phyloP scores from a whole-genome alignment of 2,329 filamentous ascomycete genomes.

The Aureobasidium vineae region DNA sequence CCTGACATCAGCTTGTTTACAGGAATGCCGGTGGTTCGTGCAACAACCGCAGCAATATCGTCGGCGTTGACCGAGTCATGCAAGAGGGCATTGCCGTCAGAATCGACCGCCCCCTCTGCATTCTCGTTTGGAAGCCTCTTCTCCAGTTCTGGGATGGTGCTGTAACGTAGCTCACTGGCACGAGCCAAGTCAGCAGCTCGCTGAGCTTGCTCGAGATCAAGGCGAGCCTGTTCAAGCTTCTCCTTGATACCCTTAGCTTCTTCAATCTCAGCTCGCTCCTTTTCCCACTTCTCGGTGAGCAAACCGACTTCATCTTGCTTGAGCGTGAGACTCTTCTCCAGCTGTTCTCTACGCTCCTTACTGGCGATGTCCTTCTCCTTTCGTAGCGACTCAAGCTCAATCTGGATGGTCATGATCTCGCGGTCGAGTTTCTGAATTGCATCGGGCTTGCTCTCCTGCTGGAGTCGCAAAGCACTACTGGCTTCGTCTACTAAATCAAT shows the following conservation, averaged over 20 bases:
- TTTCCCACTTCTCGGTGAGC: slow-evolving; percentile 83
- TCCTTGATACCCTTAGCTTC: slow-evolving; percentile 82
- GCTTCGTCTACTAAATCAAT: slow-evolving; percentile 97
- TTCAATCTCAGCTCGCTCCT: slow-evolving; percentile 81
- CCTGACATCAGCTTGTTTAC: slow-evolving; percentile 89
- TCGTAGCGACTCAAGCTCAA: slow-evolving; percentile 88
- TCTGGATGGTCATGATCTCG: slow-evolving; percentile 95
- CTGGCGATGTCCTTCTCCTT: slow-evolving; percentile 93
- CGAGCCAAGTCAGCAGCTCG: slow-evolving; percentile 83
- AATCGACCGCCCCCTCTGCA: slow-evolving; percentile 44
- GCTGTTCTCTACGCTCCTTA: slow-evolving; percentile 79
- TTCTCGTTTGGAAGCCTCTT: slow-evolving; percentile 75
- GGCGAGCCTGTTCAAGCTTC: slow-evolving; percentile 78
- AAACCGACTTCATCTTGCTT: slow-evolving; percentile 74
- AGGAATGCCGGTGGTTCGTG: slow-evolving; percentile 86
- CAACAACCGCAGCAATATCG: slow-evolving; percentile 91
- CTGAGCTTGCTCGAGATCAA: slow-evolving; percentile 85
- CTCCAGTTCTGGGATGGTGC: slow-evolving; percentile 79
- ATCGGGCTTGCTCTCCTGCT: slow-evolving; percentile 96
- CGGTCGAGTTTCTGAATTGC: slow-evolving; percentile 89
- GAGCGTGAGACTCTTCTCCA: slow-evolving; percentile 71
- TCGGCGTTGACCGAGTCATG: slow-evolving; percentile 95
- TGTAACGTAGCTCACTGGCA: slow-evolving; percentile 88
- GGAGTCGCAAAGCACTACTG: slow-evolving; percentile 80
- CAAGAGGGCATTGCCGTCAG: slow-evolving; percentile 59